Evolutionary conservation across 805 yeast species (phyloP).

Genomic region (Suhomyces canberraensis): DNA sequence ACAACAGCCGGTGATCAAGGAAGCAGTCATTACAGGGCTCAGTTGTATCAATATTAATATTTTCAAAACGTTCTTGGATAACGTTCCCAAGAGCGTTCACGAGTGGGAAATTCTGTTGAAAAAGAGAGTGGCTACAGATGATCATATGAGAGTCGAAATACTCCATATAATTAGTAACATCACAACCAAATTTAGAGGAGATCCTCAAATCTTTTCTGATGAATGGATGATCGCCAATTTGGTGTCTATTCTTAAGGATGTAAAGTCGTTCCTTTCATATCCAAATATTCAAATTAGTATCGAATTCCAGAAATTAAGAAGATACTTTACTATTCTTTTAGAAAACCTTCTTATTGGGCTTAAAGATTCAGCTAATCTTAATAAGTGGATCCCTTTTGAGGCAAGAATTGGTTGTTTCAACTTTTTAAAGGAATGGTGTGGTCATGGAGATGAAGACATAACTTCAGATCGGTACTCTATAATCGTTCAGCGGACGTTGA

Average conservation of each 20-base stretch:
- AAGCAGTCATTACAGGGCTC: slow-evolving; percentile 85
- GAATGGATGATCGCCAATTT: slow-evolving; percentile 66
- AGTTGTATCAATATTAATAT: slow-evolving; percentile 89
- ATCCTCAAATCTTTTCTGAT: slow-evolving; percentile 53
- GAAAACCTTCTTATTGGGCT: slow-evolving; percentile 68
- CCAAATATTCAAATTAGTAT: slow-evolving; percentile 60
- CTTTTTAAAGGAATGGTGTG: slow-evolving; percentile 92
- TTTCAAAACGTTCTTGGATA: slow-evolving; percentile 76
- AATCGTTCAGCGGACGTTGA: slow-evolving; percentile 56
- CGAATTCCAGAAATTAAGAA: slow-evolving; percentile 71
- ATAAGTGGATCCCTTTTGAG: slow-evolving; percentile 76
- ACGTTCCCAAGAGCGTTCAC: slow-evolving; percentile 57
- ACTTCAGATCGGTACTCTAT: slow-evolving; percentile 63
- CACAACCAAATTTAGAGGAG: slow-evolving; percentile 56
- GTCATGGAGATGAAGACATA: slow-evolving; percentile 67
- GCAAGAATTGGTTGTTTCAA: slow-evolving; percentile 81
- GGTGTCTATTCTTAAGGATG: slow-evolving; percentile 57
- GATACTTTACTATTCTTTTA: slow-evolving; percentile 79
- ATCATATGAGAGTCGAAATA: slow-evolving; percentile 64
- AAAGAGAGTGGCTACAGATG: slow-evolving; percentile 33
- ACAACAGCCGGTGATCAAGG: slow-evolving; percentile 66
- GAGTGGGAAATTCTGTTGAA: slow-evolving; percentile 42
- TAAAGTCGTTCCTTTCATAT: slow-evolving; percentile 55
- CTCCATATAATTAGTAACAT: slow-evolving; percentile 70
- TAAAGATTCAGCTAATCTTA: slow-evolving; percentile 34